Evolutionary conservation across 75 land plant genomes (phyloP).

Genomic region (Cunninghamia lanceolata): DNA sequence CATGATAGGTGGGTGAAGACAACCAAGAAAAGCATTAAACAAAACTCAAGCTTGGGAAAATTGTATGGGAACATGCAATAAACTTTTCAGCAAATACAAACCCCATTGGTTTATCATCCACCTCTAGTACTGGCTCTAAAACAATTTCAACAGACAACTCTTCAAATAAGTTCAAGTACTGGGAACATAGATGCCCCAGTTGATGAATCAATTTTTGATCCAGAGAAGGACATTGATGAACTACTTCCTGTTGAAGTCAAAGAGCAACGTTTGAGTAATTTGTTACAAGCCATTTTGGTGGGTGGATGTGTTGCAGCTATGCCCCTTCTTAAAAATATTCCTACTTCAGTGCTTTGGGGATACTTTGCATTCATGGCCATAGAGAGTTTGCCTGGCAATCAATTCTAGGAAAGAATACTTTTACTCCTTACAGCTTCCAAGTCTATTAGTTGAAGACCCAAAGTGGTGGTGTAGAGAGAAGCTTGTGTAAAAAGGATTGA

Average conservation of each 20-base stretch:
- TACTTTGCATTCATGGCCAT: too few species aligned
- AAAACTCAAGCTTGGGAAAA: slow-evolving; percentile 55
- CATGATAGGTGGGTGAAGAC: too few species aligned
- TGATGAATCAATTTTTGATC: slow-evolving; percentile 69
- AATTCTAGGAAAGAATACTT: slow-evolving; percentile 82
- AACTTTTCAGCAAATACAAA: slow-evolving; percentile 67
- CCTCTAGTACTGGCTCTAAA: slow-evolving; percentile 44
- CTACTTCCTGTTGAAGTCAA: too few species aligned
- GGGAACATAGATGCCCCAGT: slow-evolving; percentile 62
- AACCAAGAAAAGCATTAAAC: slow-evolving; percentile 6
- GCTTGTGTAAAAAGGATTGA: too few species aligned
- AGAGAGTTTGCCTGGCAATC: too few species aligned
- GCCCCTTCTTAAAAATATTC: slow-evolving; percentile 77
- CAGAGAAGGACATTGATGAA: too few species aligned
- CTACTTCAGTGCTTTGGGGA: too few species aligned
- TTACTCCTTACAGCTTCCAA: slow-evolving; percentile 83
- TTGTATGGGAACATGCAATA: slow-evolving; percentile 77
- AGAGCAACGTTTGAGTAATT: slow-evolving; percentile 54
- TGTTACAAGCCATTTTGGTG: slow-evolving; percentile 49
- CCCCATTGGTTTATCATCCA: slow-evolving; percentile 56
- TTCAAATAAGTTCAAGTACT: slow-evolving; percentile 49
- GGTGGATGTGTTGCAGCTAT: slow-evolving; percentile 89
- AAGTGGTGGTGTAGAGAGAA: too few species aligned
- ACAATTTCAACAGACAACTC: slow-evolving; percentile 57
- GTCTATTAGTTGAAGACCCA: too few species aligned